Percentiles rank a stretch among this genome's conserved stretches.
phyloP scores from a whole-genome alignment of 1,284 basidiomycete genomes.

The Apiotrichum porosum region DNA sequence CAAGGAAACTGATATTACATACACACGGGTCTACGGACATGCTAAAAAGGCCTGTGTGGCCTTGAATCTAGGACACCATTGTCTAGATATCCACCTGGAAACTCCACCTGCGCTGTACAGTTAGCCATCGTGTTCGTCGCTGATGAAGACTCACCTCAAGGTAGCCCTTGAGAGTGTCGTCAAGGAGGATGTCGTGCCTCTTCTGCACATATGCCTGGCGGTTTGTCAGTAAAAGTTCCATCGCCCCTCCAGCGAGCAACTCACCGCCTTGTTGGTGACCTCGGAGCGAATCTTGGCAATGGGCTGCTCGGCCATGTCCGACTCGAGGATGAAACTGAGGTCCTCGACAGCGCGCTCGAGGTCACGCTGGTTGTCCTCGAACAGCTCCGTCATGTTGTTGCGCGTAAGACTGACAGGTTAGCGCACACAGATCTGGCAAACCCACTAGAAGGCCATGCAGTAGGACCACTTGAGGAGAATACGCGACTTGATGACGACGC shows the following conservation, averaged over 20 bases:
- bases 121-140: too few relatives aligned
- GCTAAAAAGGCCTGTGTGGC: too few relatives aligned
- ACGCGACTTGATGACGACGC: slow-evolving; percentile 81
- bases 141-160: too few relatives aligned
- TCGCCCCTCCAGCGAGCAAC: slow-evolving; percentile 27
- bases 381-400: slow-evolving; percentile 90
- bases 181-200: slow-evolving; percentile 87
- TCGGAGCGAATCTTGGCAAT: slow-evolving; percentile 80
- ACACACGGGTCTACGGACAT: too few relatives aligned
- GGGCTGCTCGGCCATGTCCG: slow-evolving; percentile 73
- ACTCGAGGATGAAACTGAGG: slow-evolving; percentile 84
- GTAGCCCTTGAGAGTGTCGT: slow-evolving; percentile 89
- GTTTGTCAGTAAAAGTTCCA: too few relatives aligned
- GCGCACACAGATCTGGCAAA: slow-evolving; percentile 1
- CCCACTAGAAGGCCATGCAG: slow-evolving; percentile 92
- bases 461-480: slow-evolving; percentile 99
- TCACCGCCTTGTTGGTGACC: slow-evolving; percentile 87
- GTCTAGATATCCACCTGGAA: too few relatives aligned
- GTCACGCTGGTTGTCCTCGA: slow-evolving; percentile 96
- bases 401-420: slow-evolving; percentile 52
- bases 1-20: too few relatives aligned
- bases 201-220: slow-evolving; percentile 88
- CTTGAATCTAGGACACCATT: too few relatives aligned
- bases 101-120: too few relatives aligned
- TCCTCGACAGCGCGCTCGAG: slow-evolving; percentile 93